Conservation (phyloP, 2,329 filamentous ascomycete species). For the Graphiopsis chlorocephala region DNA sequence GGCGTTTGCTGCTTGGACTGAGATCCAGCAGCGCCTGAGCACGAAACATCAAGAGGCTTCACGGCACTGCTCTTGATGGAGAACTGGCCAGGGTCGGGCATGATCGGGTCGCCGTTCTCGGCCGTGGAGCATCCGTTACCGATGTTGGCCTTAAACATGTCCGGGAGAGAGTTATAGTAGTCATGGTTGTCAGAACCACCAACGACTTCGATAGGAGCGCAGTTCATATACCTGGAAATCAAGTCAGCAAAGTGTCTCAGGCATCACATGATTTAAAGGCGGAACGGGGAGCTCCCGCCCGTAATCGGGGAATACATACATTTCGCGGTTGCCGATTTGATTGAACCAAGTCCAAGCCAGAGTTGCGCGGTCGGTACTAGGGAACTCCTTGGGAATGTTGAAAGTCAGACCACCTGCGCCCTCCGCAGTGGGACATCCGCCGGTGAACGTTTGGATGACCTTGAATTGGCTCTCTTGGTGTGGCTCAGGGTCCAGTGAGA, state of each 20-base stretch:
- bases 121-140: conserved; percentile 31
- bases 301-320: too few relatives aligned
- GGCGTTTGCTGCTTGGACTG: neutral
- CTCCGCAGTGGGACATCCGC: conserved; percentile 72
- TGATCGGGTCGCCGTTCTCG: conserved; percentile 54
- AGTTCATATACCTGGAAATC: conserved; percentile 99
- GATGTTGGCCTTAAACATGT: conserved; percentile 70
- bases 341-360: conserved; percentile 91
- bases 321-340: conserved; percentile 81
- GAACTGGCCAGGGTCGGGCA: conserved; percentile 58
- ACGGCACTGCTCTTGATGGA: neutral
- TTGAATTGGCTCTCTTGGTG: conserved; percentile 68
- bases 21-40: neutral
- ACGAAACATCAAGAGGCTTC: neutral
- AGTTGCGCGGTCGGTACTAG: conserved; percentile 65
- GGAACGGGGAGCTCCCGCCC: too few relatives aligned
- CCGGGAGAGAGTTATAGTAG: conserved; percentile 61
- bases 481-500: conserved; percentile 75
- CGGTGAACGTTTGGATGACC: conserved; percentile 83
- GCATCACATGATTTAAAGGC: too few relatives aligned
- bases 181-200: conserved; percentile 41
- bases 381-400: conserved; percentile 68
- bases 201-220: conserved; percentile 68
- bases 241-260: too few relatives aligned
- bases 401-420: conserved; percentile 54